These are phyloP conservation scores for Aspergillus nanangensis DNA, from an alignment of 495 filamentous ascomycete genomes.

Conservation along the genomic window DNA sequence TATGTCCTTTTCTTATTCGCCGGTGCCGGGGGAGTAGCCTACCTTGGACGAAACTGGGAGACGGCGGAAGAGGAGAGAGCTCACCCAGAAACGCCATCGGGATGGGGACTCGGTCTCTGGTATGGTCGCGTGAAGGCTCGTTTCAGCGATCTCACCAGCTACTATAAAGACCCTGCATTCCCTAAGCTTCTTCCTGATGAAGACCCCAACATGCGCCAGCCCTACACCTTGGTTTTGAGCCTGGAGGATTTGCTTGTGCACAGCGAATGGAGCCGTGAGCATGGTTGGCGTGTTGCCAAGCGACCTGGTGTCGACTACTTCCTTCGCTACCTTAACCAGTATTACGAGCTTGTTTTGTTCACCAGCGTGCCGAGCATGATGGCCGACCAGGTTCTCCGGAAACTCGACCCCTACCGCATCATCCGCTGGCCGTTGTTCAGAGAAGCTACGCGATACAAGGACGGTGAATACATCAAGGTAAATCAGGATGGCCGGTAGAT, in stretches of 20 bases:
- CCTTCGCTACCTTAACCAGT: conserved; percentile 89
- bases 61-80: conserved; percentile 60
- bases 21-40: conserved; percentile 51
- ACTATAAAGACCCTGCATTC: conserved; percentile 96
- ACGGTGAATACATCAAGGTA: conserved; percentile 96
- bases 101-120: conserved; percentile 69
- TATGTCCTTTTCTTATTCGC: conserved; percentile 51
- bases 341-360: conserved; percentile 96
- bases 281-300: conserved; percentile 95
- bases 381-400: conserved; percentile 82
- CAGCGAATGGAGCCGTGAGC: conserved; percentile 86
- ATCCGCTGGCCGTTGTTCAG: conserved; percentile 94
- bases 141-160: conserved; percentile 65
- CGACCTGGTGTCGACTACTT: conserved; percentile 96
- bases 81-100: conserved; percentile 66
- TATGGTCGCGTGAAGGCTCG: conserved; percentile 75
- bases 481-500: conserved; percentile 7
- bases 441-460: conserved; percentile 90
- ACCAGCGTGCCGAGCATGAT: conserved; percentile 77
- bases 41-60: conserved; percentile 84
- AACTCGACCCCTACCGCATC: conserved; percentile 93
- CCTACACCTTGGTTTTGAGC: conserved; percentile 90
- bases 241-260: conserved; percentile 93
- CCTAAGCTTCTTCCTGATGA: conserved; percentile 88
- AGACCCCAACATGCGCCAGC: conserved; percentile 72